These are phyloP conservation scores for Schrenkiella parvula DNA, from an alignment of 345 rosid species.

Conservation along the genomic window DNA sequence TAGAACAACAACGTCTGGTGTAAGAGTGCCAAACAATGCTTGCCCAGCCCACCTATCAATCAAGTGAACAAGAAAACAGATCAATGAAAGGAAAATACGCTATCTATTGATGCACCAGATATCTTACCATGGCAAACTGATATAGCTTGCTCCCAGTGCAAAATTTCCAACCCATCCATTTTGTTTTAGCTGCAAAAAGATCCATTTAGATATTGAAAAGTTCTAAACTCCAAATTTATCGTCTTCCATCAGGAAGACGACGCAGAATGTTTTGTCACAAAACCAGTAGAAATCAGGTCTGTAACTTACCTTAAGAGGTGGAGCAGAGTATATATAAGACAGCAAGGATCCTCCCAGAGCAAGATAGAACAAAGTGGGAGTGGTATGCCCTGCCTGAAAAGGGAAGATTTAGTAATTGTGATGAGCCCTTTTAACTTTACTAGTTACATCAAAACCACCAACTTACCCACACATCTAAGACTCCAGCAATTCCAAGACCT, in stretches of 20 bases:
- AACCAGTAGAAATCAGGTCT: neutral
- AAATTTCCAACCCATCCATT: conserved; percentile 98
- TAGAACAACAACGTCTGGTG: conserved; percentile 84
- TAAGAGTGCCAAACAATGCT: conserved; percentile 94
- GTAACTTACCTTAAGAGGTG: conserved; percentile 80
- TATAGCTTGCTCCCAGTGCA: conserved; percentile 95
- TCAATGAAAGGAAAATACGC: neutral
- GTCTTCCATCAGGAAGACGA: neutral
- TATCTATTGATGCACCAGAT: neutral
- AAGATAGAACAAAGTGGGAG: conserved; percentile 74
- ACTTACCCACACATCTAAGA: conserved; percentile 91
- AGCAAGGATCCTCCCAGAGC: conserved; percentile 95
- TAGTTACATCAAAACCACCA: conserved; percentile 2
- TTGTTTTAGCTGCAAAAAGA: conserved; percentile 77
- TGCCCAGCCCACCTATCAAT: conserved; percentile 97
- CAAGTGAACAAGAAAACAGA: neutral
- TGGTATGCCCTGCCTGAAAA: conserved; percentile 82
- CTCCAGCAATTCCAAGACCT: conserved; percentile 79
- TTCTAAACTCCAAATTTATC: conserved; percentile 15
- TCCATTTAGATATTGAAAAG: conserved; percentile 3
- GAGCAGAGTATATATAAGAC: conserved; percentile 97
- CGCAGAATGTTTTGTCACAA: neutral
- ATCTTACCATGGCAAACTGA: conserved; percentile 89
- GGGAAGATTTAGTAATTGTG: neutral
- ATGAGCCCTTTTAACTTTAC: neutral